Base-by-base conservation (phyloP, 768 basidiomycete species). In the Kockovaella imperatae region DNA sequence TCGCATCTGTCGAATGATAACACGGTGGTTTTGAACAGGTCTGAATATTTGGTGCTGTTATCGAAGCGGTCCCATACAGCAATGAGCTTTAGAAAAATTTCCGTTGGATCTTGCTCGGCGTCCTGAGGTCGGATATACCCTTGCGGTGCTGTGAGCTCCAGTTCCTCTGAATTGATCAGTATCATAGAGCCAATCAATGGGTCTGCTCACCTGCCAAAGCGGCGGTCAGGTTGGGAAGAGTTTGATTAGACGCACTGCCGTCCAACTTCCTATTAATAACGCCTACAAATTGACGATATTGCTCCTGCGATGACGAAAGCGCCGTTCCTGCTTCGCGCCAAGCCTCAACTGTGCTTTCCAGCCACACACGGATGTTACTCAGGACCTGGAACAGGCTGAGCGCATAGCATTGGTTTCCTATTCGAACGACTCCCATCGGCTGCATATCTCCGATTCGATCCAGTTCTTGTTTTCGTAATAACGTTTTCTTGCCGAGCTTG, bases 341-440 rank as follows among this genome's bases (percentile, higher is more conserved):
- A 10, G 38, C 14, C 8, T 10, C 10, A 39, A 13, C 38, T 21
- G 34, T 31, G 23, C 20, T 18, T 36, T 6, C 15, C 11, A 34
- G 18, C 5, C 5, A 45, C 28, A 11, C 26, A 28, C 15, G 18
- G 20, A 32, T 10, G 7, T 29, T 18, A 4, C 13, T 10, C 20
- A 49, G 24, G n/a, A 49, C 29, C 17, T 49, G 47, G 15, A 49
- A 24, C 24, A 49, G 29, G 5, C 40, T 3, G 3, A 49, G 26
- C 10, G 40, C 47, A 21, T 49, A 49, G 18, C 47, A 49, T 17
- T 49, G 40, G 4, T 31, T 6, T 11, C 29, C 24, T 8, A 41
- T 49, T 14, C 42, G 41, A 10, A 3, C 24, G 29, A 32, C 11
- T 11, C n/a, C n/a, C n/a, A n/a, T n/a, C n/a, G n/a, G 32, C 32